Evolutionary conservation across 1,284 basidiomycete genomes (phyloP), one percentile per base, ranked within the genome.

Genomic region (Sanghuangporus weigelae): DNA sequence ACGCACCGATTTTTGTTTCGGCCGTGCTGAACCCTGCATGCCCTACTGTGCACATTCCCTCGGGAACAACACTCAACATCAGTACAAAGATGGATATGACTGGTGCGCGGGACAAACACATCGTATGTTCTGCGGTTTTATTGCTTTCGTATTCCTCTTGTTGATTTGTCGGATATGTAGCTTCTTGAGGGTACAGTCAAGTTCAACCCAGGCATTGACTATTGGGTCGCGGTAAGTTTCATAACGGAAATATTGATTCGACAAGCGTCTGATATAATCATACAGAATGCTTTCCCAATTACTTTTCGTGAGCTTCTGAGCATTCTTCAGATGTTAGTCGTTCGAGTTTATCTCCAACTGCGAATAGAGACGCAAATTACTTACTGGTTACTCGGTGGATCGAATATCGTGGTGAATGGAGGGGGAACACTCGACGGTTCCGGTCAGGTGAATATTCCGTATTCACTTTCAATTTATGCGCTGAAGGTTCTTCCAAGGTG

Each of bases 381-480:
- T 0, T 85, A 84, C 69, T 87, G 85, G 85, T 73, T 86, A 19
- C 74, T 89, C 6, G 83, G 83, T 42, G 86, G 87, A 1, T 73
- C 77, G 44, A 84, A 87, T 63, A 77, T 89, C 54, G 68, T 77
- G 7, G 69, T 89, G 35, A 79, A 82, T 64, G 85, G 84, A 4
- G 84, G 84, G 60, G 84, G 84, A 26, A 84, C 81, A 1, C 73
- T 86, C 11, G 84, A 86, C 69, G 84, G 84, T n/a, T 77, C 78
- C 36, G 84, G 84, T 11, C 83, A 85, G 72, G 80, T 80, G 64
- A 46, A 71, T n/a, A 14, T 14, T 46, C 2, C 12, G 7, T n/a
- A 7, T 19, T 46, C 8, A 16, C 44, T 16, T 26, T 39, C 40
- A 40, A 21, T 42, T n/a, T 44, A 6, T 23, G 50, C 49, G 50